Evolutionary conservation across 345 rosid species (phyloP).

Genomic region (Dipteronia sinensis): DNA sequence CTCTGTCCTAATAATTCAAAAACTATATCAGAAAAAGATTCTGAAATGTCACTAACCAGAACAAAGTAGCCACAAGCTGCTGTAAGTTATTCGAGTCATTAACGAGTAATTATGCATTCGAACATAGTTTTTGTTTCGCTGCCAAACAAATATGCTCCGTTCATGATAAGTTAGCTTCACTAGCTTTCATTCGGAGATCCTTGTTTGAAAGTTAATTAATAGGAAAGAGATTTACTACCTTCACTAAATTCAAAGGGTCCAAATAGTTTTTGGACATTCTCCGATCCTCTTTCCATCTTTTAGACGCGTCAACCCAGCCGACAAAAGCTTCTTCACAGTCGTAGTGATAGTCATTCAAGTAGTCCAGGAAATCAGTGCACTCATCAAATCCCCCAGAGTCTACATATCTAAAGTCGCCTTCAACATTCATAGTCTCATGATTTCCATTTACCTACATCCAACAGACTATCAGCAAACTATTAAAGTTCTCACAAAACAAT

Average conservation of each 20-base stretch:
- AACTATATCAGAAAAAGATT: conserved; percentile 26
- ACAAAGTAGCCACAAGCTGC: not conserved
- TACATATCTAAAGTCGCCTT: conserved; percentile 87
- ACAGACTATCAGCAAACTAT: not conserved
- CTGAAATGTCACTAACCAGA: not conserved
- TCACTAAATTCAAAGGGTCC: conserved; percentile 78
- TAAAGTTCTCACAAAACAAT: not conserved
- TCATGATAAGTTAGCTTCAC: not conserved
- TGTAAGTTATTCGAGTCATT: not conserved
- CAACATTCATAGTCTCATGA: conserved; percentile 93
- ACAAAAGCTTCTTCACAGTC: conserved; percentile 78
- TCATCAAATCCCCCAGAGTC: conserved; percentile 80
- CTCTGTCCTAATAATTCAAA: conserved; percentile 82
- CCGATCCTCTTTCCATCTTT: conserved; percentile 50
- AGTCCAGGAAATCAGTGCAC: conserved; percentile 67
- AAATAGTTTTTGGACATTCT: conserved; percentile 53
- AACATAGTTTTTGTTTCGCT: not conserved
- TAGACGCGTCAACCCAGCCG: conserved; percentile 56
- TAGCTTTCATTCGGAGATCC: not conserved
- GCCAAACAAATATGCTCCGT: not conserved
- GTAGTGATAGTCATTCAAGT: conserved; percentile 51
- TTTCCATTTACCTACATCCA: conserved; percentile 74
- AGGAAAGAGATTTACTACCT: conserved; percentile 54
- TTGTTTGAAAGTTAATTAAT: not conserved
- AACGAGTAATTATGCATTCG: not conserved